A percentile compares a stretch with the other conserved stretches of the same genome.
Conservation (phyloP, 164 flowering plant genomes). For the Vitis labrusca region DNA sequence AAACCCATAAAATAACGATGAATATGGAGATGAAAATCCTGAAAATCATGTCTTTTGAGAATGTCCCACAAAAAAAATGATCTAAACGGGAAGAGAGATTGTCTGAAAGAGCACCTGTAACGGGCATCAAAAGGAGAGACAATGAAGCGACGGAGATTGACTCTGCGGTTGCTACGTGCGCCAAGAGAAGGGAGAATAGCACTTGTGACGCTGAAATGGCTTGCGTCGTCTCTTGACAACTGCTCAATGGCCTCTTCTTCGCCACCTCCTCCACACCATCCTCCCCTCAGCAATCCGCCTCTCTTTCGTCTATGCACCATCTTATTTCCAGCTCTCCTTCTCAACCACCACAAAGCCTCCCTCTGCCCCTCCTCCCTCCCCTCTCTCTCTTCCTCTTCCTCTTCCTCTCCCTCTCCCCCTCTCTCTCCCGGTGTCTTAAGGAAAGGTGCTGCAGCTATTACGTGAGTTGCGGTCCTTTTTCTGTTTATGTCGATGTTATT, state of each 20-base stretch:
- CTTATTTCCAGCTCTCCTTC: too few species aligned
- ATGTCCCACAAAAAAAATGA: too few species aligned
- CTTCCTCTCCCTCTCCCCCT: neutral
- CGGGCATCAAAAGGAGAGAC: conserved; percentile 48
- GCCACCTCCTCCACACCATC: neutral
- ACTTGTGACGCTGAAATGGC: conserved; percentile 31
- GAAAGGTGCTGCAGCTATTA: too few species aligned
- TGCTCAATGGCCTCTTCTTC: conserved; percentile 9
- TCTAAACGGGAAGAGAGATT: too few species aligned
- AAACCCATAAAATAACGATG: too few species aligned
- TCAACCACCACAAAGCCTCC: too few species aligned
- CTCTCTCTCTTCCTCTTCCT: neutral
- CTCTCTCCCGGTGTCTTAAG: too few species aligned
- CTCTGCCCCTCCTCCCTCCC: too few species aligned
- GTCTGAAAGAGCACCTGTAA: conserved; percentile 34
- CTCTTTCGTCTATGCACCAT: neutral
- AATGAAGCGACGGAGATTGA: conserved; percentile 39
- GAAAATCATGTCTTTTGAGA: too few species aligned
- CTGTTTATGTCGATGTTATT: too few species aligned
- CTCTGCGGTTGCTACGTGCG: conserved; percentile 26
- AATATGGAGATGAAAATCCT: too few species aligned
- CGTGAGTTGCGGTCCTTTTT: too few species aligned
- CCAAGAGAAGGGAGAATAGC: conserved; percentile 58
- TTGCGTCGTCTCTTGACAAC: conserved; percentile 26
- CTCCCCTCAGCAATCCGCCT: neutral